Evolutionary conservation across 257 asterid genomes (phyloP), one percentile per base, ranked within the genome.

Genomic region (Scutellaria galericulata): DNA sequence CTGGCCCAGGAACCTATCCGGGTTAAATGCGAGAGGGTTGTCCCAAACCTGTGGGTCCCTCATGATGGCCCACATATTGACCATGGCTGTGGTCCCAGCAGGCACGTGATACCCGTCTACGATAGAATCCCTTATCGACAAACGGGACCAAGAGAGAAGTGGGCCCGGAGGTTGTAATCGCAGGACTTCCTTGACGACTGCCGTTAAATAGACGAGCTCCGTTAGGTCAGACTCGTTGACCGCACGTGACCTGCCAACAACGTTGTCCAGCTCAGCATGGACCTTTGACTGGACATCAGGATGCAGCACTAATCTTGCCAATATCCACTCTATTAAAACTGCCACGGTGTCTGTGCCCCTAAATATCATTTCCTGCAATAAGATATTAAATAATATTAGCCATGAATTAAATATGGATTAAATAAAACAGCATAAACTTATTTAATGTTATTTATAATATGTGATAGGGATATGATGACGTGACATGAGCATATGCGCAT

Each of bases 111-210:
- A 63, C n/a, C 97, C 96, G 22, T 84, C 95, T 2, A 92, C 78
- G 0, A 45, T 44, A 7, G 96, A 80, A 68, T 90, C 95, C 0
- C 76, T 82, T 37, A 84, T 80, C 0, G 98, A 83, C 12, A 92
- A 48, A 53, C 98, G 93, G 78, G 97, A 83, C 98, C 98, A 92
- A 0, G 97, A 88, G 0, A 92, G 84, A 42, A 92, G 93, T 4
- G 98, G 98, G 14, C 98, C 98, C 1, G 98, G 98, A 0, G 98
- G 98, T 50, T 92, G 93, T 70, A 92, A 37, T 73, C 98, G 75
- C 0, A 92, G 56, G 9, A 87, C 93, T 66, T 92, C 98, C 75
- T 92, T 92, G 9, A 92, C 81, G 1, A 92, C 90, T 5, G 97
- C 96, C 69, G 81, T 78, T 13, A 92, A 77, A 77, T 87, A 90